Evolutionary conservation across 495 filamentous ascomycete species (phyloP), one percentile per base, ranked within the genome.

Genomic region (Lasiosphaeria miniovina): DNA sequence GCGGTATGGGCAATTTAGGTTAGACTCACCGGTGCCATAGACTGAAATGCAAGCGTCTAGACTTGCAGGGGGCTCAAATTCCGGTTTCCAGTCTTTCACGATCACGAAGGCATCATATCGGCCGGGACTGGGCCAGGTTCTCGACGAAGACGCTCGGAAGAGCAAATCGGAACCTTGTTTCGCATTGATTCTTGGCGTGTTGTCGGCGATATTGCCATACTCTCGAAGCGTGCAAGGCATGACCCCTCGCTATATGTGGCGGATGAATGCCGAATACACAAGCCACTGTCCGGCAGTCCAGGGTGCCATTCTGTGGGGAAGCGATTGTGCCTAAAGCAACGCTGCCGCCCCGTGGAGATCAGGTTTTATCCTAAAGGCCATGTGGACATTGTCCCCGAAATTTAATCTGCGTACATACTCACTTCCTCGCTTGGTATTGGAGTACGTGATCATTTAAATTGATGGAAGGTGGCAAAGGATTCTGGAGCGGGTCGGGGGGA

Each of bases 281-380:
- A 46, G 43, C 43, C 43, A 46, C 43, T n/a, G 6, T 11, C 11
- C 7, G 12, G 43, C 12, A 46, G 8, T 14, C 8, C 43, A 46
- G 43, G 43, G 43, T 46, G 12, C 6, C 43, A 46, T 46, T 46
- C 12, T 46, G 43, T 46, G 43, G 43, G 43, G 43, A n/a, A 46
- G 12, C 7, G 15, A 41, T 46, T 46, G 43, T 46, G 43, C 43
- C 43, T 46, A 46, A 46, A 46, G 4, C 12, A n/a, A 46, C 38
- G 7, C 38, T 12, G 38, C 38, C 12, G 12, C 12, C 43, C 12
- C 12, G 4, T 46, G 43, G 43, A 5, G 43, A 46, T 11, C 43
- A 11, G 4, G 12, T n/a, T 46, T 46, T 46, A 46, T 46, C 12
- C 43, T 46, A 46, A 46, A 46, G 43, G 12, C 12, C 12, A 5